Evolutionary conservation across 2,329 filamentous ascomycete species (phyloP), one percentile per base, ranked within the genome.

Genomic region (Aspergillus neoniger): DNA sequence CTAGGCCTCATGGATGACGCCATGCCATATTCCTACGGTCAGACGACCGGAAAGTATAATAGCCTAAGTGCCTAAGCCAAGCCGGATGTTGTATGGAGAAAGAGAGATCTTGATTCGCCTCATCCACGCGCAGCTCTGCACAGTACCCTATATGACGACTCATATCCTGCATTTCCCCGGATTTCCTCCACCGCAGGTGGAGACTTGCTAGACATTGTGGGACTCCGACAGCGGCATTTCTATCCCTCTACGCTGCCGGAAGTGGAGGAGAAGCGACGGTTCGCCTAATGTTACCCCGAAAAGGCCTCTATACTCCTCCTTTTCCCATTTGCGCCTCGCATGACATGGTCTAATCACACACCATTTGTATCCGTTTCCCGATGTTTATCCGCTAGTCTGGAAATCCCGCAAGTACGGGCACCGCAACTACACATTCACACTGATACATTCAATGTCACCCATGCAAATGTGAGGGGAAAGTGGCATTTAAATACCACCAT

Each of bases 341-440:
- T 12, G 30, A 19, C 23, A n/a, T 12, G 23, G 23, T 47, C 53
- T 32, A n/a, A 15, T 23, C n/a, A 5, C 30, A 2, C 5, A 15
- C 7, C 30, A 30, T n/a, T 19, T 32, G 19, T 55, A 28, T 28
- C 3, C 21, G 15, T 55, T 36, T 8, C 12, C 52, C 53, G 53
- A 55, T 14, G 43, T 44, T 55, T 47, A 55, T 38, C 53, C 39
- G 53, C 3, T 6, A 32, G 53, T 55, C 53, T 23, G 25, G 39
- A 28, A 21, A 28, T 47, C 7, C 14, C 21, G 25, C 39, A 28
- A 17, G 15, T n/a, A 8, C 14, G 10, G 17, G 53, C 17, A 39
- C 21, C 39, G 12, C 30, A 17, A 10, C 5, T 30, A 28, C 25
- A 55, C 12, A 23, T 10, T 19, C 19, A 4, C 30, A 15, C 2